Evolutionary conservation across 768 basidiomycete genomes (phyloP), one percentile per base, ranked within the genome.

Genomic region (Scleroderma citrinum): DNA sequence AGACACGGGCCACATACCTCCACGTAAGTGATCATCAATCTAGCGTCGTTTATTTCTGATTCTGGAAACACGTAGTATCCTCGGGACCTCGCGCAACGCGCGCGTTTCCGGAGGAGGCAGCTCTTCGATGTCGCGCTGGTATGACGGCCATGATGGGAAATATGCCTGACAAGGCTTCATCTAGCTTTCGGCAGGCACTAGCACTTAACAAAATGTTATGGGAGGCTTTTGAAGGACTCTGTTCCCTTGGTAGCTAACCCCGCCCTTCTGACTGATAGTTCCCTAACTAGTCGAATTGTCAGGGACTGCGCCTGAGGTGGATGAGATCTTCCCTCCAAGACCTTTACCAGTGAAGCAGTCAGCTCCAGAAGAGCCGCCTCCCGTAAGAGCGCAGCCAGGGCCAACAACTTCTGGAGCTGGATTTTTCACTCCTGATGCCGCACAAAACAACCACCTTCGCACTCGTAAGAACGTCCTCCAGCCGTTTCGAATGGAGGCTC

Each of bases 221-320:
- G 92, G 92, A 96, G 64, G 92, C 92, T 5, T 87, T 92, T 59
- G 89, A 92, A 60, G 92, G 89, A 0, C 66, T 96, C 30, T 95
- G 92, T 63, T 68, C 76, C 26, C 69, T 90, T 39, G 92, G 93
- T 87, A 58, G 45, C 74, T 52, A 49, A 44, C 32, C 47, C 51
- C 41, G 20, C n/a, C 52, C 31, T 49, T 47, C 34, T 53, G 24
- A 41, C 21, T 24, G 44, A 49, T 51, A 50, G 6, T 26, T 54
- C 58, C 50, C 60, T 49, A 23, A 42, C 50, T 44, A 46, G 36
- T 47, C 30, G 43, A 48, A 44, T 48, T 26, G 53, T 20, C 54
- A 92, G 89, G 88, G 48, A 69, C 78, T 46, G 74, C 81, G 46
- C 82, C 85, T 38, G 80, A 85, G 46, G 73, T 91, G 55, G 85